Evolutionary conservation across 192 early-diverging fungal species (phyloP), one percentile per base, ranked within the genome.

Genomic region (Glomus cerebriforme): DNA sequence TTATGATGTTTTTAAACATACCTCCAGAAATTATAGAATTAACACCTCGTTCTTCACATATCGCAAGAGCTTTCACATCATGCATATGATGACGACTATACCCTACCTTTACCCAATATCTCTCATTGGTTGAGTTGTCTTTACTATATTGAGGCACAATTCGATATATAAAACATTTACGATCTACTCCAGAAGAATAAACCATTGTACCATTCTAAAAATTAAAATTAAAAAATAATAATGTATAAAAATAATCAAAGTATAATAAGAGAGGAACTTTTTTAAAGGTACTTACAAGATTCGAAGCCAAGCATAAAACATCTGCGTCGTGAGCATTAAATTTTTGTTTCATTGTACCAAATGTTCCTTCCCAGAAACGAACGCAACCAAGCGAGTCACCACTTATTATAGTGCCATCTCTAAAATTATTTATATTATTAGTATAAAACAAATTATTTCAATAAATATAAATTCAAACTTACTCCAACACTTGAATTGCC

Each of bases 331-430:
- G 95, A 3, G 92, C 90, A 29, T 49, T 26, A 70, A 96, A 85
- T 9, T 88, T 88, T 79, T 94, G 92, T 68, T 88, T 82, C 31
- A 94, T 83, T 22, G 93, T 94, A 29, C 88, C 90, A 79, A 87
- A 84, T 10, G 83, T 78, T 34, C 86, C 84, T 82, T 96, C 92
- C 95, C 95, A 99, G 83, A 97, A 97, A 78, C 90, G 87, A 26
- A 99, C 93, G 59, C 92, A 88, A 45, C 97, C 97, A 10, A 95
- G 84, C 7, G 97, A 97, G 85, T 97, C 96, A 29, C 96, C 97
- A 67, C 90, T 90, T 7, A 99, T 92, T 77, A 98, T 87, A 7
- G 93, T 94, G 43, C 92, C 91, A 80, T 91, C 86, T 60, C 80
- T 79, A 54, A 31, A 13, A 49, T 22, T 1, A 58, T 32, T 67